Evolutionary conservation across 805 yeast genomes (phyloP), one percentile per base, ranked within the genome.

Genomic region (Candida insectalens): DNA sequence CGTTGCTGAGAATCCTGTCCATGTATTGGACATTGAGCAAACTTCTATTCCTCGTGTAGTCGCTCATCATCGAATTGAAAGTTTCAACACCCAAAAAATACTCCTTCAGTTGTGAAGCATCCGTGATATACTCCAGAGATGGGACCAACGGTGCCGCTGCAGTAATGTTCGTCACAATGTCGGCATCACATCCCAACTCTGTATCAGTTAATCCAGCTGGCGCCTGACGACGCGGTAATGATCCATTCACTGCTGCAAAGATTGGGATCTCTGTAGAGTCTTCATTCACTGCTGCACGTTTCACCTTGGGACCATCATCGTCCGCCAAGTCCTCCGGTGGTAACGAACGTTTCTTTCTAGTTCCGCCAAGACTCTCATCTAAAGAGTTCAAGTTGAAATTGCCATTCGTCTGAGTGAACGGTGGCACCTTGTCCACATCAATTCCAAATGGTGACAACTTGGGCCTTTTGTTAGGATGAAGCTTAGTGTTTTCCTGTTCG

Each of bases 391-490:
- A 46, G 33, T 50, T 44, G 36, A 55, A 48, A 28, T 55, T 42
- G 3, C 57, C 59, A 32, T 39, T 40, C 1, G 56, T 53, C 33
- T 51, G 49, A 2, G 55, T 49, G 30, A 53, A 54, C 2, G 58
- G 59, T 4, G 58, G 50, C 3, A 50, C 37, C 8, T 47, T 45
- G 5, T 14, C 15, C 16, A 34, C 28, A 2, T 46, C 30, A 12
- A 47, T 32, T 17, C 36, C 36, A 22, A 41, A 34, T 10, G 32
- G 28, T 30, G 37, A 34, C 36, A 29, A 27, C 29, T 19, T 20
- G 29, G 19, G 33, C 19, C 34, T 31, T 18, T 34, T 35, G 5
- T 31, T 25, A 7, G 17, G 10, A 16, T 6, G 6, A 8, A 9
- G 7, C 20, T 17, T 15, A 7, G 17, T 8, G 5, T 7, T 6